Percentiles rank a stretch among this genome's conserved stretches.
Conservation (phyloP, 1,139 yeast species). For the Geotrichum cucujoidarum region DNA sequence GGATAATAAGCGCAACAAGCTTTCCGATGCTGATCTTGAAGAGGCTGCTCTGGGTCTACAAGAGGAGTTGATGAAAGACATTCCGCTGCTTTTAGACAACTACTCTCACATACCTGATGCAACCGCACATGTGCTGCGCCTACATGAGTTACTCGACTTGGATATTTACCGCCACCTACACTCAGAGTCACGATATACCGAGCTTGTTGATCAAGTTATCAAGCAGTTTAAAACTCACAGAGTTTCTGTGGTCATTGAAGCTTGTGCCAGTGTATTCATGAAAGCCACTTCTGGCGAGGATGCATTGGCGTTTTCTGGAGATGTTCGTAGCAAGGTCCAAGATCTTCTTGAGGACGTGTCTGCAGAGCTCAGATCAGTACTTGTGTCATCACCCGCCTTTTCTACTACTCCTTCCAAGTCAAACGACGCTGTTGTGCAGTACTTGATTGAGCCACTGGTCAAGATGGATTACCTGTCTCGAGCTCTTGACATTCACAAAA, state of each 20-base stretch:
- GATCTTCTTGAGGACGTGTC: constrained; percentile 25
- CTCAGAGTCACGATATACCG: constrained; percentile 27
- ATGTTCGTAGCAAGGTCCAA: constrained; percentile 19
- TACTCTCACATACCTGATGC: constrained; percentile 30
- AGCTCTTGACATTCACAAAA: constrained; percentile 21
- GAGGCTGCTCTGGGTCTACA: constrained; percentile 24
- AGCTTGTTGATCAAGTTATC: constrained; percentile 24
- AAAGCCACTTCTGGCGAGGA: constrained; percentile 22
- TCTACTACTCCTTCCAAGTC: neutral
- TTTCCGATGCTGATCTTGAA: constrained; percentile 19
- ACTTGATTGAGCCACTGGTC: constrained; percentile 20
- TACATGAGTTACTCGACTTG: constrained; percentile 30
- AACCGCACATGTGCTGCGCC: constrained; percentile 27
- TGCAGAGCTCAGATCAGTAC: constrained; percentile 20
- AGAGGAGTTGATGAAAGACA: constrained; percentile 24
- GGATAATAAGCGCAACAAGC: constrained; percentile 16
- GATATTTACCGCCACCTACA: constrained; percentile 29
- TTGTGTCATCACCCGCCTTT: constrained; percentile 7
- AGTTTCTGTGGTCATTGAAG: constrained; percentile 21
- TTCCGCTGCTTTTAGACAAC: constrained; percentile 30
- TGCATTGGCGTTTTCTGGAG: constrained; percentile 21
- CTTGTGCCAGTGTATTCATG: constrained; percentile 25
- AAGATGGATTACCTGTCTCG: constrained; percentile 23
- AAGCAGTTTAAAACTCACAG: constrained; percentile 27
- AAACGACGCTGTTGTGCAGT: constrained; percentile 15